Evolutionary conservation across 2,329 filamentous ascomycete species (phyloP).

Genomic region (Metarhizium rileyi): DNA sequence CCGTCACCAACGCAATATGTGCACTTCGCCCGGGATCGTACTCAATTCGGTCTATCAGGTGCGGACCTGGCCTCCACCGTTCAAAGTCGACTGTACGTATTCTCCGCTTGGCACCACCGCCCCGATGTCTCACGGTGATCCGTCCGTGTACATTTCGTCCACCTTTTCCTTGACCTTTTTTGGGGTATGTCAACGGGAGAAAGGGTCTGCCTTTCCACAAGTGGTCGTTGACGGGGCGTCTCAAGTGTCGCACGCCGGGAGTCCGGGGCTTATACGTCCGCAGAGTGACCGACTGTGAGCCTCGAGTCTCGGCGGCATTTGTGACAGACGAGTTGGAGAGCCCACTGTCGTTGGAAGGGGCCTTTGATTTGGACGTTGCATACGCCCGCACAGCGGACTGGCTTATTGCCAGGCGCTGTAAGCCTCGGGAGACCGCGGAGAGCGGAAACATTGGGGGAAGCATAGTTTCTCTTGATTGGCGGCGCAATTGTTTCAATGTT

Average conservation of each 20-base stretch:
- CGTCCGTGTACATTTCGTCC: slow-evolving; percentile 81
- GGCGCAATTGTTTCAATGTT: background rate
- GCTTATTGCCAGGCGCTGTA: slow-evolving; percentile 19
- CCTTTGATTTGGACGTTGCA: slow-evolving; percentile 18
- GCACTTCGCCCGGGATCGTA: slow-evolving; percentile 90
- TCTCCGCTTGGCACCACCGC: slow-evolving; percentile 83
- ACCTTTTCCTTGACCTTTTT: slow-evolving; percentile 87
- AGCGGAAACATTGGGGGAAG: slow-evolving; percentile 21
- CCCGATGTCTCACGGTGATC: slow-evolving; percentile 83
- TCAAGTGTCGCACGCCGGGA: slow-evolving; percentile 83
- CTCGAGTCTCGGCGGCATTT: slow-evolving; percentile 13
- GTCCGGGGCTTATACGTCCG: slow-evolving; percentile 90
- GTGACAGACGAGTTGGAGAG: slow-evolving; percentile 13
- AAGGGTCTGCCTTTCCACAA: slow-evolving; percentile 88
- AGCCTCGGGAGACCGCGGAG: slow-evolving; percentile 18
- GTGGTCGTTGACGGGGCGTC: slow-evolving; percentile 89
- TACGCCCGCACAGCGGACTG: slow-evolving; percentile 20
- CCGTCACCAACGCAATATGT: slow-evolving; percentile 80
- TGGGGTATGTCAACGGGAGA: slow-evolving; percentile 74
- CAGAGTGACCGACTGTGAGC: slow-evolving; percentile 38
- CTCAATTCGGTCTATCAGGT: slow-evolving; percentile 87
- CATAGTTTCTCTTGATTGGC: slow-evolving; percentile 17
- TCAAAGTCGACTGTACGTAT: slow-evolving; percentile 88
- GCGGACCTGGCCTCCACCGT: slow-evolving; percentile 67
- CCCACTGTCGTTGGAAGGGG: slow-evolving; percentile 8